Base-by-base conservation (phyloP, 345 rosid genomes). In the Lepidium africanum region DNA sequence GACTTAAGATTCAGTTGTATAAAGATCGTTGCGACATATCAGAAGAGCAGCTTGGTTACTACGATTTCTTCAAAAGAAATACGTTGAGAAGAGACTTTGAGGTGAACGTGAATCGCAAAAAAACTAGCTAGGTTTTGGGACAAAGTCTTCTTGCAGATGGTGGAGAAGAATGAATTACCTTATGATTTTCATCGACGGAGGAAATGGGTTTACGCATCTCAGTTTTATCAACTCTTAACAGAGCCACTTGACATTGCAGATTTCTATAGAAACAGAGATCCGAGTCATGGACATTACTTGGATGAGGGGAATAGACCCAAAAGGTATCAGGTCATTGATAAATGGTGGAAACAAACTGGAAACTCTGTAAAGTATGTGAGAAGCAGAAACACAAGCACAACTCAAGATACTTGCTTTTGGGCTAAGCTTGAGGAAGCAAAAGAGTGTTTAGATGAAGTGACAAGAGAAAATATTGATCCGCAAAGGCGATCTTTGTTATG, bases 371-470 rank as follows among this genome's bases (percentile, higher is more conserved):
- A 45, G 55, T 60, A 48, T 19, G 47, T 9, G 32, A 75, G 97
- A 62, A 93, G 84, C 60, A 75, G 97, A 62, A 93, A 83, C 60
- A 82, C 99, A 0, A 75, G 88, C 70, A 17, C 76, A 36, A 94
- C 97, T 2, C 99, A 94, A 52, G 97, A 94, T 68, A 67, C 96
- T 16, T 82, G 88, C 63, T 94, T 94, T 53, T 89, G 99, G 99
- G 97, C 95, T 1, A 84, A 13, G 67, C 81, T 94, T 35, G 96
- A 94, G 80, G 87, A 87, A 77, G 95, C 92, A 5, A 76, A 79
- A 70, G 95, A 85, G 17, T 77, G 72, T 59, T 62, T 87, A 3
- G 80, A 86, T 59, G 72, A 2, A 11, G 45, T 78, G 6, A 82
- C 57, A 76, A 71, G 67, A 4, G 88, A 81, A 65, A 59, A 5